These are phyloP conservation scores for Ilex aquifolium DNA, from an alignment of 257 asterid species.

Conservation along the genomic window DNA sequence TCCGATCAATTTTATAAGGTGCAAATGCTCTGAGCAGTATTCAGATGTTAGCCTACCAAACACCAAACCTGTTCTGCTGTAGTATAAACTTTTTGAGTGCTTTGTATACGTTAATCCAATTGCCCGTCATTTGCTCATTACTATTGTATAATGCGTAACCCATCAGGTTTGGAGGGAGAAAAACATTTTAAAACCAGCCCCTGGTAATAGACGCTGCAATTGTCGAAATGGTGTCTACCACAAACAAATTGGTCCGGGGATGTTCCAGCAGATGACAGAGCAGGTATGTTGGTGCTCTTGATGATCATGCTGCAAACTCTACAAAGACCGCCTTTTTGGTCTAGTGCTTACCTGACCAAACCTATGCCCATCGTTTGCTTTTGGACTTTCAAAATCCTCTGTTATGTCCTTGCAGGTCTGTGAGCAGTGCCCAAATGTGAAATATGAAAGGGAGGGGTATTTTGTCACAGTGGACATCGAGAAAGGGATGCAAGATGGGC, in stretches of 20 bases:
- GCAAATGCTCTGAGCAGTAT: no score
- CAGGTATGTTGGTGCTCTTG: conserved; percentile 44
- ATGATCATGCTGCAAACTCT: neutral
- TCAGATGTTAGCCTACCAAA: no score
- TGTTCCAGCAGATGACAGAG: conserved; percentile 99
- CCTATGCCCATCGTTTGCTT: neutral
- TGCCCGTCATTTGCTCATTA: no score
- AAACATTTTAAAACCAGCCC: conserved; percentile 80
- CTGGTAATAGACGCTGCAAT: conserved; percentile 95
- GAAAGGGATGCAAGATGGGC: conserved; percentile 98
- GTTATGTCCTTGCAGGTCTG: conserved; percentile 58
- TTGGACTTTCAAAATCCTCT: neutral
- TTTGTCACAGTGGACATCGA: conserved; percentile 92
- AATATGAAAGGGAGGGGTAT: conserved; percentile 91
- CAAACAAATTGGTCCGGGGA: conserved; percentile 98
- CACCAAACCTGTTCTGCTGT: no score
- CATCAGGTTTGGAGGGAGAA: conserved; percentile 96
- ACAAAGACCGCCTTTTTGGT: no score
- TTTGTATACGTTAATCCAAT: no score
- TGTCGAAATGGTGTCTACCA: conserved; percentile 98
- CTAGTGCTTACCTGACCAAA: no score
- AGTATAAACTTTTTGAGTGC: no score
- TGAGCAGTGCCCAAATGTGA: conserved; percentile 90
- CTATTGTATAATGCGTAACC: conserved; percentile 10
- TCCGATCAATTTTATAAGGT: no score